Evolutionary conservation across 129 eudicot genomes (phyloP).

Genomic region (Ambrosia artemisiifolia): DNA sequence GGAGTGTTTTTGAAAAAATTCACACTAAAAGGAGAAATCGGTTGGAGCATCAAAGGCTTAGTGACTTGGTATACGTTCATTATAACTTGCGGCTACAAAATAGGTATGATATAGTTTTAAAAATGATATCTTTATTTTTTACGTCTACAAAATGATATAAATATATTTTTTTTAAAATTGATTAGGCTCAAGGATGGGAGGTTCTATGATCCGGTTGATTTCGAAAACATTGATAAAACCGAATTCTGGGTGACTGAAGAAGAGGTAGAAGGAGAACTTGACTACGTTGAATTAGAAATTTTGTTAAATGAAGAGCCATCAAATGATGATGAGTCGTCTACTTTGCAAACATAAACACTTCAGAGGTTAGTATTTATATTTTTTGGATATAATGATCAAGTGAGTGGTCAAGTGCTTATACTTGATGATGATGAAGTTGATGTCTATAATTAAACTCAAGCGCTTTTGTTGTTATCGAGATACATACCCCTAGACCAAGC

Average conservation of each 20-base stretch:
- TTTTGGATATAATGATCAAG: no score
- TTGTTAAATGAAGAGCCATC: not conserved
- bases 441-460: no score
- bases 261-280: not conserved
- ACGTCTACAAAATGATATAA: no score
- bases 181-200: not conserved
- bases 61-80: not conserved
- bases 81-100: not conserved
- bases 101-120: not conserved
- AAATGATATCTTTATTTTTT: not conserved
- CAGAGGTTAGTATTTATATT: not conserved
- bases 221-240: not conserved
- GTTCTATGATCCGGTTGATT: not conserved
- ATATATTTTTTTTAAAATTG: no score
- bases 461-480: no score
- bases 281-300: not conserved
- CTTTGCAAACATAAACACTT: not conserved
- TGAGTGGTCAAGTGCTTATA: no score
- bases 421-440: no score
- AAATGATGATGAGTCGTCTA: not conserved
- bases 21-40: not conserved
- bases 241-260: not conserved
- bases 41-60: not conserved
- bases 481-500: no score
- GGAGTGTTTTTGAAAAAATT: not conserved